Conservation (phyloP, 139 green algal species). For the Asterochloris sp. region DNA sequence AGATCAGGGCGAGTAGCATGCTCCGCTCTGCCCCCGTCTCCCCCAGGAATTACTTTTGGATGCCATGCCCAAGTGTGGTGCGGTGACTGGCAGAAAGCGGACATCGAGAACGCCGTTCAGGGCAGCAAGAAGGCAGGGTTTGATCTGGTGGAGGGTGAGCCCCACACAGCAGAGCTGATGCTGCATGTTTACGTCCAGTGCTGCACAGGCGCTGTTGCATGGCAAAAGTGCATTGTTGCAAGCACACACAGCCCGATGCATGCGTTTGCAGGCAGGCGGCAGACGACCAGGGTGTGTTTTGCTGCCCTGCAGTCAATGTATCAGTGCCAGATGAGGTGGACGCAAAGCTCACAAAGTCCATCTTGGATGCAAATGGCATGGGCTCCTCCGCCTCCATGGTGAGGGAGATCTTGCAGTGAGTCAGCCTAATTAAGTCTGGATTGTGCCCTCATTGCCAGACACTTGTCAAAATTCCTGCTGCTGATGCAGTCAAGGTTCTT, state of each 20-base stretch:
- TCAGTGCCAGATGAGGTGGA: constrained; percentile 19
- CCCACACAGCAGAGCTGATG: background rate
- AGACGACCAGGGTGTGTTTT: too few relatives aligned
- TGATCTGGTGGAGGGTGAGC: constrained; percentile 24
- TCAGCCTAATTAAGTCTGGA: background rate
- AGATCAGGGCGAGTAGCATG: too few relatives aligned
- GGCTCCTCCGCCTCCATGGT: constrained; percentile 17
- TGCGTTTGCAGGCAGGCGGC: too few relatives aligned
- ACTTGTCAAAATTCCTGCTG: background rate
- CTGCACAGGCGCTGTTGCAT: too few relatives aligned
- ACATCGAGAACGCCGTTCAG: constrained; percentile 10
- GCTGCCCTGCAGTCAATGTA: constrained; percentile 16
- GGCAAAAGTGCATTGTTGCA: too few relatives aligned
- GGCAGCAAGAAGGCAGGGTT: constrained; percentile 24
- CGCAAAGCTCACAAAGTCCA: constrained; percentile 14
- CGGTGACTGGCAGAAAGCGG: constrained; percentile 8
- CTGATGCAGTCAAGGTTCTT: too few relatives aligned
- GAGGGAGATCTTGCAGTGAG: background rate
- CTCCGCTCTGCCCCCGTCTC: too few relatives aligned
- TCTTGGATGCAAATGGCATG: constrained; percentile 11
- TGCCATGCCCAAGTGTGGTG: constrained; percentile 14
- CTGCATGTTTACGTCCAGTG: background rate
- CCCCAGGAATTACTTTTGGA: background rate
- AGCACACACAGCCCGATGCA: too few relatives aligned
- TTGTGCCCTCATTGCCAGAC: too few relatives aligned